These are phyloP conservation scores for Sergeia podlipaevii DNA, from an alignment of 208 protist genomes.

Conservation along the genomic window DNA sequence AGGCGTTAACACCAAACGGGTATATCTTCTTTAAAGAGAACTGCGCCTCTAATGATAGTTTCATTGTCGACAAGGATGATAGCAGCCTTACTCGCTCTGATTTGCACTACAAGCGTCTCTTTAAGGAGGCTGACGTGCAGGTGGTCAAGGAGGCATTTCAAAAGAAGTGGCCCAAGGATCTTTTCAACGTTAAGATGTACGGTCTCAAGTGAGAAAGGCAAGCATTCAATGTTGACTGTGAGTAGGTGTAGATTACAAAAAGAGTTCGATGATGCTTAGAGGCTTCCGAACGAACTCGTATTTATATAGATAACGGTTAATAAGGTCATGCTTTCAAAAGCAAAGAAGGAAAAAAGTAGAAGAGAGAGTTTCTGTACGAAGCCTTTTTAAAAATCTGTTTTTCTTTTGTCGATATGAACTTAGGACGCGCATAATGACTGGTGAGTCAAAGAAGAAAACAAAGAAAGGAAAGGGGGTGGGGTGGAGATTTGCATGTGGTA, in stretches of 20 bases:
- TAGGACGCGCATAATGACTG: too few relatives aligned
- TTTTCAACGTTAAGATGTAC: conserved; percentile 91
- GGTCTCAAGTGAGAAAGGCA: conserved; percentile 43
- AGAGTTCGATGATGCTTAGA: neutral
- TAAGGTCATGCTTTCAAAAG: too few relatives aligned
- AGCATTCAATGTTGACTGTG: too few relatives aligned
- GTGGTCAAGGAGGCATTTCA: conserved; percentile 69
- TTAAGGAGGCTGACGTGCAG: conserved; percentile 54
- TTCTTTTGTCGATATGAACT: too few relatives aligned
- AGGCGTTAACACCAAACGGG: conserved; percentile 65
- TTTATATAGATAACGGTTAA: too few relatives aligned
- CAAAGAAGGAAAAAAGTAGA: too few relatives aligned
- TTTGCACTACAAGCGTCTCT: conserved; percentile 82
- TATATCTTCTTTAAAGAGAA: conserved; percentile 95
- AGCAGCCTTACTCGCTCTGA: conserved; percentile 87
- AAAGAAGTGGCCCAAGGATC: conserved; percentile 65
- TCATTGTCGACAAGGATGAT: conserved; percentile 88
- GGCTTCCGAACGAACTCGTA: too few relatives aligned
- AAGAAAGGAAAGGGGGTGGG: too few relatives aligned
- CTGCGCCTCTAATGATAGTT: conserved; percentile 34
- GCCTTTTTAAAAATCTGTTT: too few relatives aligned
- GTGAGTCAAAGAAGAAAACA: too few relatives aligned
- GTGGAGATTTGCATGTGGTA: too few relatives aligned
- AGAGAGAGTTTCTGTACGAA: too few relatives aligned
- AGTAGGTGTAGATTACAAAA: neutral